Evolutionary conservation across 108 stramenopile species (phyloP), one percentile per base, ranked within the genome.

Genomic region (Bacterosira constricta): DNA sequence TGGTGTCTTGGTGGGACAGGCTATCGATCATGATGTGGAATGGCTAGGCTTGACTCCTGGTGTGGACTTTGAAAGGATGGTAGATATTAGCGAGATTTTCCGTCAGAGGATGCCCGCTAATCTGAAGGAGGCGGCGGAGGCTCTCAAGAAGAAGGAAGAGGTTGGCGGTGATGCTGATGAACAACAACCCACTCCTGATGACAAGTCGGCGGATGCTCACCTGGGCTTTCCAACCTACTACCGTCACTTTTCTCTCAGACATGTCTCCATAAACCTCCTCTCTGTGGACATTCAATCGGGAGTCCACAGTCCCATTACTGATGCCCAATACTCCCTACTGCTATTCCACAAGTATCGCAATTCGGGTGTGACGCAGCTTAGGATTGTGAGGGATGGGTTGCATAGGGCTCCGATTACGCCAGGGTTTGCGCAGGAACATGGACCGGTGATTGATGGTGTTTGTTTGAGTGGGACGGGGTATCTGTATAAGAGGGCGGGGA

Each of bases 231-330:
- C 73, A 31, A 80, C 79, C 15, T 32, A 73, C 6, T 83, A 75
- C 39, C 73, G 79, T 26, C 51, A 42, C 42, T 83, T 80, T 42
- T 66, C 69, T 34, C 51, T 83, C 52, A 55, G 82, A 44, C 82
- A 83, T 53, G 70, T 71, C 18, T 78, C 72, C 69, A 35, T 83
- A 31, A 73, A 75, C 35, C 61, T 83, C 12, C 61, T 79, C 45
- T 57, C 61, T 8, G 74, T 63, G 29, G 82, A 83, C 46, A 80
- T 83, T 65, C 82, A 96, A 77, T 76, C 73, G 29, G 91, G 88
- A 13, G 45, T 90, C 10, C 94, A 96, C 80, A 88, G 93, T 70
- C 94, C 94, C n/a, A 66, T 80, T 23, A 55, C 45, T 17, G 82
- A 83, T 63, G 82, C 82, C 9, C 39, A 46, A 26, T 83, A 80